These are phyloP conservation scores for Steccherinum ochraceum DNA, from an alignment of 768 basidiomycete species.

Conservation along the genomic window DNA sequence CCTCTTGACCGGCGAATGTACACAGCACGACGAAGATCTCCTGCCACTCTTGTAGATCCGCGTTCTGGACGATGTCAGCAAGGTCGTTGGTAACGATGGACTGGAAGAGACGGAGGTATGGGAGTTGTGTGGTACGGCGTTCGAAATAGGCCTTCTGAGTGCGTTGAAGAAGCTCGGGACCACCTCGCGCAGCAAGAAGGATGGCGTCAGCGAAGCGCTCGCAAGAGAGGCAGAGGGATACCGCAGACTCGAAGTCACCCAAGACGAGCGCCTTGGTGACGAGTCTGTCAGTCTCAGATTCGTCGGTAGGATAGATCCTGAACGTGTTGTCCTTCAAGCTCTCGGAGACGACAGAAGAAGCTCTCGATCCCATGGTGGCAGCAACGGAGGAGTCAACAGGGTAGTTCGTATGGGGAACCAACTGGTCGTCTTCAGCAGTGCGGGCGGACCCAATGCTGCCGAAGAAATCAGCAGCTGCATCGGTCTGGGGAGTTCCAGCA, in stretches of 20 bases:
- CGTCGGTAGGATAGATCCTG: slow-evolving; percentile 83
- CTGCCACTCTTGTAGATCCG: slow-evolving; percentile 90
- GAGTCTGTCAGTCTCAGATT: slow-evolving; percentile 81
- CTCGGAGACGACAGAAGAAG: slow-evolving; percentile 76
- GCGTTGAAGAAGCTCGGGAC: slow-evolving; percentile 75
- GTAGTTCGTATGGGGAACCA: slow-evolving; percentile 79
- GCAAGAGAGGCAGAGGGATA: slow-evolving; percentile 81
- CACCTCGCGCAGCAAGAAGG: slow-evolving; percentile 86
- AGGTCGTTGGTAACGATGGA: slow-evolving; percentile 91
- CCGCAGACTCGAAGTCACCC: slow-evolving; percentile 93
- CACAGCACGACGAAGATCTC: slow-evolving; percentile 96
- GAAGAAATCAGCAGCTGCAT: slow-evolving; percentile 83
- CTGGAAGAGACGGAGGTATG: slow-evolving; percentile 92
- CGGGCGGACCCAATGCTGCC: slow-evolving; percentile 60
- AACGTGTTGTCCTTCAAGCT: slow-evolving; percentile 75
- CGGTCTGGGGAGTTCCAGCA: slow-evolving; percentile 58
- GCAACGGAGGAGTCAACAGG: slow-evolving; percentile 86
- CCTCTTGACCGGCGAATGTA: slow-evolving; percentile 82
- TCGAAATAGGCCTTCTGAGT: slow-evolving; percentile 96
- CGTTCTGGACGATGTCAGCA: slow-evolving; percentile 91
- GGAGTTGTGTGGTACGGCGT: slow-evolving; percentile 61
- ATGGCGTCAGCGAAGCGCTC: slow-evolving; percentile 94
- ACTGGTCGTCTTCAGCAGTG: slow-evolving; percentile 33
- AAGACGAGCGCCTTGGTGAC: slow-evolving; percentile 91
- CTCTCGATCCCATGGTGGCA: slow-evolving; percentile 88